phyloP scores from a whole-genome alignment of 768 basidiomycete species.

The Russula emetica region DNA sequence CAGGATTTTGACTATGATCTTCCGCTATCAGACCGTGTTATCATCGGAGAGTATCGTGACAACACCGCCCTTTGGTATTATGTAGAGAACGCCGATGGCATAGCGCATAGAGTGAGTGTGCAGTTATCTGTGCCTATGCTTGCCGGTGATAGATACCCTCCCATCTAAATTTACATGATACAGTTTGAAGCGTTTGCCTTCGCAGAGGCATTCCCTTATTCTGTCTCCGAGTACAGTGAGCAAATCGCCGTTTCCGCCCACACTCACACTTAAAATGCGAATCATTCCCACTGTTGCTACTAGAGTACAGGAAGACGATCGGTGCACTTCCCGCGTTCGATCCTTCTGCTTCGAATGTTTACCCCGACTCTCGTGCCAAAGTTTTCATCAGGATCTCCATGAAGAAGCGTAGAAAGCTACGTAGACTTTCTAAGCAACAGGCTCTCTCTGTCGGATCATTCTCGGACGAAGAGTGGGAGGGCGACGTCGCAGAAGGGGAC shows the following conservation, averaged over 20 bases:
- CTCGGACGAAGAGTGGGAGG: constrained; percentile 36
- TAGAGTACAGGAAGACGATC: constrained; percentile 45
- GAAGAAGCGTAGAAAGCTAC: constrained; percentile 25
- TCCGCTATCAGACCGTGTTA: constrained; percentile 17
- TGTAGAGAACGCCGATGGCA: constrained; percentile 16
- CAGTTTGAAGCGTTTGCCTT: constrained; percentile 22
- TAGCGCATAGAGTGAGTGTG: constrained; percentile 22
- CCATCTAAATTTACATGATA: background rate
- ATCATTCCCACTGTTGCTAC: background rate
- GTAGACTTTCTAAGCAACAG: constrained; percentile 3
- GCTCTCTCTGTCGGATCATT: constrained; percentile 26
- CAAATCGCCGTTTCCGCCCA: background rate
- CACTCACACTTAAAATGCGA: background rate
- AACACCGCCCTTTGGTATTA: constrained; percentile 25
- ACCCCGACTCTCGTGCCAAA: constrained; percentile 54
- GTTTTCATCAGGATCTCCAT: constrained; percentile 34
- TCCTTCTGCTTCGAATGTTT: constrained; percentile 54
- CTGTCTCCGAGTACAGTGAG: constrained; percentile 27
- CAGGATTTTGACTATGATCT: constrained; percentile 17
- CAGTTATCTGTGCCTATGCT: background rate
- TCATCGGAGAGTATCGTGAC: constrained; percentile 26
- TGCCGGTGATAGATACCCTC: background rate
- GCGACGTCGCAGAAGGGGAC: constrained; percentile 28
- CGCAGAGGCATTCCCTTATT: constrained; percentile 17
- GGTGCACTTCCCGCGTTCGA: constrained; percentile 52